Base-by-base conservation (phyloP, 2,329 filamentous ascomycete species). In the Huntiella omanensis region DNA sequence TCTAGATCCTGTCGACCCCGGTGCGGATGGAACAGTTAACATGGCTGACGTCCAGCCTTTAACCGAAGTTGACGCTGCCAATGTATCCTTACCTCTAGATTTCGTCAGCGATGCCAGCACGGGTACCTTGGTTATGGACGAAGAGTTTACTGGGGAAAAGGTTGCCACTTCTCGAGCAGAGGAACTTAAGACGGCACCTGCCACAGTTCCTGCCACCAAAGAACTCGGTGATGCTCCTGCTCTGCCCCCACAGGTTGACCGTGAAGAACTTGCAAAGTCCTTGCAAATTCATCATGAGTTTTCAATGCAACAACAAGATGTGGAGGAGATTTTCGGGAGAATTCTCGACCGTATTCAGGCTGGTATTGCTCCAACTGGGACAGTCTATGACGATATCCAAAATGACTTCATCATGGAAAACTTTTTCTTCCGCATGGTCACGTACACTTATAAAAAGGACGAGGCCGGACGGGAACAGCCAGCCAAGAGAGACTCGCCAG, bases 321-420 rank as follows among this genome's bases (percentile, higher is more conserved):
- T 95, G 4, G 86, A 86, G 10, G 91, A 98, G 61, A 88, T 95
- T 40, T 87, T 95, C 64, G 85, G 85, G 49, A 91, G 88, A 55
- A 83, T 94, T 19, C 75, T 95, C 49, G 86, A 88, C 56, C 81
- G 91, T 43, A 68, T 95, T n/a, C 83, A 91, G 55, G 86, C 83
- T 45, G 87, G 88, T 2, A 87, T 96, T 56, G 77, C 72, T 48
- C 73, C 84, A 4, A 71, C 70, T n/a, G 72, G 70, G 3, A 65
- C 73, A 33, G 75, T 83, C 50, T 59, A 64, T 48, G 63, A 69
- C 5, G 81, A 80, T 3, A 80, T 92, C 52, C 88, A 95, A 59
- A 64, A 77, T 15, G 91, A 96, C 58, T 69, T 75, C 48, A 75
- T 94, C 51, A 85, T 85, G 60, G 67, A 83, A 58, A 71, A 71